These are phyloP conservation scores for Cryomyces minteri DNA, from an alignment of 495 filamentous ascomycete species.

Conservation along the genomic window DNA sequence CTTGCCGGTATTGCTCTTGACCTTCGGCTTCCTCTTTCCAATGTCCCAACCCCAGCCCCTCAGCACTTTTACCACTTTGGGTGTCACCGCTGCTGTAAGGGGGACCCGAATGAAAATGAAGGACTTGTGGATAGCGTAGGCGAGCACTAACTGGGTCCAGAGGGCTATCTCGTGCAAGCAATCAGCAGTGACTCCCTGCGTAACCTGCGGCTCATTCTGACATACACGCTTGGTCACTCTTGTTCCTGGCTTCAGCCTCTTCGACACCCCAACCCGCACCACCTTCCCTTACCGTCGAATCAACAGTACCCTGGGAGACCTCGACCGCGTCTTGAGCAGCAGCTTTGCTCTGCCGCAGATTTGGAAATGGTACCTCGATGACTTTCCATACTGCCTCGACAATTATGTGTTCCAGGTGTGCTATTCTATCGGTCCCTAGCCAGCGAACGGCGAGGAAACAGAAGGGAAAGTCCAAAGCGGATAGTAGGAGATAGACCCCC, in stretches of 20 bases:
- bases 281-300: conserved; percentile 5
- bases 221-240: conserved; percentile 34
- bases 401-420: conserved; percentile 32
- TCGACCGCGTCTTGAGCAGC: conserved; percentile 1
- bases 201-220: conserved; percentile 1
- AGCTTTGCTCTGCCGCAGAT: conserved; percentile 6
- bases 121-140: conserved; percentile 95
- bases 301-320: conserved; percentile 1
- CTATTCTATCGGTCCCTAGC: conserved; percentile 73
- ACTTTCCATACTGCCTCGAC: conserved; percentile 21
- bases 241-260: conserved; percentile 20
- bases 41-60: conserved; percentile 71
- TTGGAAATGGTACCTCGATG: conserved; percentile 29
- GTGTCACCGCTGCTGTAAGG: conserved; percentile 70
- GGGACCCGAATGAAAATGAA: conserved; percentile 93
- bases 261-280: conserved; percentile 8
- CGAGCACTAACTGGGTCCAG: conserved; percentile 81
- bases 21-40: conserved; percentile 39
- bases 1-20: background rate
- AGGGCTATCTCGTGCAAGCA: conserved; percentile 28
- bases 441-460: conserved; percentile 74
- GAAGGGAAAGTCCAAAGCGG: conserved; percentile 82
- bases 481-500: conserved; percentile 74
- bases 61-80: conserved; percentile 71
- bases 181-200: background rate